Percentiles rank a stretch among this genome's conserved stretches.
phyloP scores from a whole-genome alignment of 129 eudicot genomes.

The Arctium lappa region DNA sequence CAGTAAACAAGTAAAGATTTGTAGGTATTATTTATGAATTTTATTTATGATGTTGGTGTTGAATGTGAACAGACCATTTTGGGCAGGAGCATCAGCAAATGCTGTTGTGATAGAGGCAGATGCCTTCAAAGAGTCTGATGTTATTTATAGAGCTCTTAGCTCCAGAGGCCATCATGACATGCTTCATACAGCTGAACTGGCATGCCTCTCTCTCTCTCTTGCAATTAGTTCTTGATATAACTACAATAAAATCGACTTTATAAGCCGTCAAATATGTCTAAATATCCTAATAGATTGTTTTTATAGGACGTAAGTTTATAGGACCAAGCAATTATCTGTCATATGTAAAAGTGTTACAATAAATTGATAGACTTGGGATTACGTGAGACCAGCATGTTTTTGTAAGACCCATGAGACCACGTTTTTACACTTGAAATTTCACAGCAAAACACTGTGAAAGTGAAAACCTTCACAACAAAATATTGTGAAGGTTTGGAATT shows the following conservation, averaged over 20 bases:
- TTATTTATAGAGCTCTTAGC: slow-evolving; percentile 85
- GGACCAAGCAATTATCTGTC: neutral
- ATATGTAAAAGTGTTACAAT: neutral
- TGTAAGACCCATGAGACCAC: too few relatives aligned
- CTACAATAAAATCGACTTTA: too few relatives aligned
- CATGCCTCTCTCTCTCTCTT: slow-evolving; percentile 19
- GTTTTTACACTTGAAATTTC: too few relatives aligned
- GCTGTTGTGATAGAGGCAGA: slow-evolving; percentile 98
- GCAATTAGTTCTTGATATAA: neutral
- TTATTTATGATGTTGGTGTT: slow-evolving; percentile 11
- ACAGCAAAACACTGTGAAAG: too few relatives aligned
- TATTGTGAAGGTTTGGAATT: too few relatives aligned
- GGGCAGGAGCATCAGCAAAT: slow-evolving; percentile 91
- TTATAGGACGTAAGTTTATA: neutral
- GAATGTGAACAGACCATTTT: slow-evolving; percentile 72
- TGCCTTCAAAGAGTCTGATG: slow-evolving; percentile 94
- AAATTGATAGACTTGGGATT: too few relatives aligned
- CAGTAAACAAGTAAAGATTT: too few relatives aligned
- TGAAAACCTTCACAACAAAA: too few relatives aligned
- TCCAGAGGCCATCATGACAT: slow-evolving; percentile 91
- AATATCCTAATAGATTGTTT: neutral
- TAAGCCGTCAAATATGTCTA: too few relatives aligned
- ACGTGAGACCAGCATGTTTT: too few relatives aligned
- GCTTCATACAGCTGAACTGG: slow-evolving; percentile 98
- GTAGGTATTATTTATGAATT: neutral